Evolutionary conservation across 2,329 filamentous ascomycete genomes (phyloP).

Genomic region (Fusarium palustre): DNA sequence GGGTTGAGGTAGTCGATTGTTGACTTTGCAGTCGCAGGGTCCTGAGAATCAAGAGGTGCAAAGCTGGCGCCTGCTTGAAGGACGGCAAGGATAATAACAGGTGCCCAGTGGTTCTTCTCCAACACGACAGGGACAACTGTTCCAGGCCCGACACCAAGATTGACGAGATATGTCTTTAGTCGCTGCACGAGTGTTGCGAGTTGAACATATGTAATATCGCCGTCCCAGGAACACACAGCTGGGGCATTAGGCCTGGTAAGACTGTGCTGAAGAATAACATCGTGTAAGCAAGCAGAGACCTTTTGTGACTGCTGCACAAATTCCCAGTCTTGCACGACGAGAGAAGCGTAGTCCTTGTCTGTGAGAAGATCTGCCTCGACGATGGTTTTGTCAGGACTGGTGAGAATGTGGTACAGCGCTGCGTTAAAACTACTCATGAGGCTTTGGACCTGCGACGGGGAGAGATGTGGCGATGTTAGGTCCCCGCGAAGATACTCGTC

Average conservation of each 20-base stretch:
- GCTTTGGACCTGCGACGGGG: constrained; percentile 58
- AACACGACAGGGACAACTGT: constrained; percentile 74
- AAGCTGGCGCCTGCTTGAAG: constrained; percentile 69
- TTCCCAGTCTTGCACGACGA: constrained; percentile 64
- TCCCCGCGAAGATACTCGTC: constrained; percentile 57
- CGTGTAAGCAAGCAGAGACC: constrained; percentile 58
- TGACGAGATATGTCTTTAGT: constrained; percentile 60
- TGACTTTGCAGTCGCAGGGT: constrained; percentile 56
- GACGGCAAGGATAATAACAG: constrained; percentile 76
- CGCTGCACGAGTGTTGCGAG: constrained; percentile 54
- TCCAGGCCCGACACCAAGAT: constrained; percentile 62
- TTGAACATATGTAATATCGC: constrained; percentile 57
- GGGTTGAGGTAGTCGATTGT: constrained; percentile 59
- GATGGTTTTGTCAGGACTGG: constrained; percentile 56
- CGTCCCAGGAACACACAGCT: constrained; percentile 60
- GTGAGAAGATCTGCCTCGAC: constrained; percentile 65
- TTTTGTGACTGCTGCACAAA: constrained; percentile 54
- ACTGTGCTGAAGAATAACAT: constrained; percentile 58
- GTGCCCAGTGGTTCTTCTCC: constrained; percentile 76
- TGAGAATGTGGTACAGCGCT: constrained; percentile 61
- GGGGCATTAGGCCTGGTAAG: constrained; percentile 53
- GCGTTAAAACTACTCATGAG: constrained; percentile 66
- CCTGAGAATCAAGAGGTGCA: constrained; percentile 61
- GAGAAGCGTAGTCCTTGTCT: constrained; percentile 65
- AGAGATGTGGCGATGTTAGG: constrained; percentile 59